Base-by-base conservation (phyloP, 2,329 filamentous ascomycete species). In the Stemphylium beticola region DNA sequence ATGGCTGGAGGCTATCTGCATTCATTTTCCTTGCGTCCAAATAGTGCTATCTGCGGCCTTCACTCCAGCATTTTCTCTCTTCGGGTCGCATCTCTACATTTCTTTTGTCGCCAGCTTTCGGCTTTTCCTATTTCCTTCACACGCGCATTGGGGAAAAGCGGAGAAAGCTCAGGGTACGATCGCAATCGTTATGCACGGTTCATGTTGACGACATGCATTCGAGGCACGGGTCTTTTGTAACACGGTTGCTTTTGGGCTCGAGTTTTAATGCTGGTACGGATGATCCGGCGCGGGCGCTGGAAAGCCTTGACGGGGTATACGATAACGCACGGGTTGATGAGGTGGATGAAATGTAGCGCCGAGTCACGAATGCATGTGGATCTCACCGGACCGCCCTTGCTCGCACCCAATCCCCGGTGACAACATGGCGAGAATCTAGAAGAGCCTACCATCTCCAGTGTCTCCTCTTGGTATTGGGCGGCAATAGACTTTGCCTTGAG, bases 201-300 rank as follows among this genome's bases (percentile, higher is more conserved):
- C 44, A 48, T 50, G 49, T 57, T 34, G 45, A 54, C 46, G 39
- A 51, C 49, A 54, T 49, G 49, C 55, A 20, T 44, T 57, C 40
- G 53, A 40, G 55, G 44, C 52, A 53, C 49, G 22, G 31, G 34
- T 45, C 18, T 45, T 36, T 37, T 55, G 55, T 41, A 43, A 63
- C 54, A 63, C 60, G 48, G 40, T 62, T 71, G 54, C 60, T 73
- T 69, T 69, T 67, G 56, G 54, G 58, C 50, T 55, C 51, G 56
- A 58, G 50, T 41, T 39, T 42, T 72, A 66, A 70, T 69, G 61
- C 49, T 51, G 50, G 55, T 40, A 55, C 42, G 48, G 57, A 57
- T 43, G 50, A 55, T 53, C 64, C 59, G 61, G 64, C 67, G 72
- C 72, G 51, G 72, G 72, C 72, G 65, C 66, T 64, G 71, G 69